phyloP scores from a whole-genome alignment of 2,329 filamentous ascomycete genomes.

The Claviceps fusiformis region DNA sequence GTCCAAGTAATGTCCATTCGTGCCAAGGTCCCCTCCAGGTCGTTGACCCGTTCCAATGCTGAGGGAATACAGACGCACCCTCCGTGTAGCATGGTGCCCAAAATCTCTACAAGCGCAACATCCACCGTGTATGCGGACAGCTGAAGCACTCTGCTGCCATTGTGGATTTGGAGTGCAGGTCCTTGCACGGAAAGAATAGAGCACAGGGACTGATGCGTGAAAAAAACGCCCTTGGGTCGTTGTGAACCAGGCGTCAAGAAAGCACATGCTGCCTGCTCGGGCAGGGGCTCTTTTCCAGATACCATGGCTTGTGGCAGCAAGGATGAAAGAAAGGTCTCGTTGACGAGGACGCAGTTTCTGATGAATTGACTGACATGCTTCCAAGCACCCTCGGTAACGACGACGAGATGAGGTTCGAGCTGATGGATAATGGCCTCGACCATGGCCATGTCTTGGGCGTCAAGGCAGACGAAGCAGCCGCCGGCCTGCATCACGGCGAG shows the following conservation, averaged over 20 bases:
- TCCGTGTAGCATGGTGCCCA: conserved; percentile 39
- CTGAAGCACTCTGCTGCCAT: conserved; percentile 40
- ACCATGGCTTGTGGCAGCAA: conserved; percentile 18
- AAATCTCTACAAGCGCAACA: conserved; percentile 35
- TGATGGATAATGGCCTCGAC: conserved; percentile 29
- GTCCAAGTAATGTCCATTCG: conserved; percentile 37
- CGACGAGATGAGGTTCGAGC: conserved; percentile 28
- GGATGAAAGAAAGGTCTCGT: conserved; percentile 25
- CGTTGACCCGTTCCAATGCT: conserved; percentile 32
- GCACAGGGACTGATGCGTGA: conserved; percentile 45
- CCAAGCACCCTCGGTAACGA: conserved; percentile 30
- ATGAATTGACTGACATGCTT: conserved; percentile 25
- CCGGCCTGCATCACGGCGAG: conserved; percentile 52
- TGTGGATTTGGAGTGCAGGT: conserved; percentile 33
- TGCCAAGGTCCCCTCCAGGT: conserved; percentile 35
- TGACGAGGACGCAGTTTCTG: conserved; percentile 27
- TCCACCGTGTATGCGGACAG: conserved; percentile 42
- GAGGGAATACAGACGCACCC: conserved; percentile 47
- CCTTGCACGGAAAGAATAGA: conserved; percentile 39
- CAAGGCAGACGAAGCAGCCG: conserved; percentile 36
- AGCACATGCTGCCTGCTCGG: conserved; percentile 42
- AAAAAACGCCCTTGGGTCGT: conserved; percentile 44
- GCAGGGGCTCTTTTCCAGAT: conserved; percentile 19
- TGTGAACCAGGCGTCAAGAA: conserved; percentile 43
- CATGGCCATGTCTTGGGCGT: conserved; percentile 28